These are phyloP conservation scores for Phytophthora idaei DNA, from an alignment of 352 stramenopile genomes.

Conservation along the genomic window DNA sequence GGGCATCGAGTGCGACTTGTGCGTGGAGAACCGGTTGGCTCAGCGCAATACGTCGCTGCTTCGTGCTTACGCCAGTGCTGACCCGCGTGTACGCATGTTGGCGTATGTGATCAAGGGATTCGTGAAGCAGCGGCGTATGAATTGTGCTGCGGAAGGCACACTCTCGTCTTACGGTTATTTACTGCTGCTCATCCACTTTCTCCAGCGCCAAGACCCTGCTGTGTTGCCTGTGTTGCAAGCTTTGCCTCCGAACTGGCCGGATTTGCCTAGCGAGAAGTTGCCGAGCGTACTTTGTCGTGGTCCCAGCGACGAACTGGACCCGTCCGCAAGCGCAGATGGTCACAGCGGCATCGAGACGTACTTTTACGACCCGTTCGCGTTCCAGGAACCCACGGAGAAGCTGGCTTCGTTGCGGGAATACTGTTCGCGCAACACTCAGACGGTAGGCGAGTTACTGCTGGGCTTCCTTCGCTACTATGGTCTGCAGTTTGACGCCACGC, in stretches of 20 bases:
- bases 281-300: conserved; percentile 61
- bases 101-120: conserved; percentile 88
- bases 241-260: conserved; percentile 60
- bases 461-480: conserved; percentile 84
- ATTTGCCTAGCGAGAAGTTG: conserved; percentile 37
- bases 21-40: conserved; percentile 97
- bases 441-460: conserved; percentile 68
- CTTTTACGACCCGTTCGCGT: conserved; percentile 81
- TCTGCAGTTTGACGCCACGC: conserved; percentile 69
- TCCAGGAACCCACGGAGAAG: conserved; percentile 53
- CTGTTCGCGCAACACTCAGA: conserved; percentile 53
- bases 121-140: conserved; percentile 84
- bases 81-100: conserved; percentile 74
- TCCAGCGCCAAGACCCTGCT: conserved; percentile 74
- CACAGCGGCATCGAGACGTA: conserved; percentile 72
- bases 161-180: conserved; percentile 87
- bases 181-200: conserved; percentile 85
- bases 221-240: conserved; percentile 79
- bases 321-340: conserved; percentile 24
- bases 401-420: conserved; percentile 48
- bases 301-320: conserved; percentile 51
- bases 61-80: conserved; percentile 89
- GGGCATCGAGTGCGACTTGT: conserved; percentile 80
- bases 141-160: conserved; percentile 80
- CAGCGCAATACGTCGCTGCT: conserved; percentile 97